Evolutionary conservation across 2,329 filamentous ascomycete species (phyloP).

Genomic region (Blastomyces gilchristii): DNA sequence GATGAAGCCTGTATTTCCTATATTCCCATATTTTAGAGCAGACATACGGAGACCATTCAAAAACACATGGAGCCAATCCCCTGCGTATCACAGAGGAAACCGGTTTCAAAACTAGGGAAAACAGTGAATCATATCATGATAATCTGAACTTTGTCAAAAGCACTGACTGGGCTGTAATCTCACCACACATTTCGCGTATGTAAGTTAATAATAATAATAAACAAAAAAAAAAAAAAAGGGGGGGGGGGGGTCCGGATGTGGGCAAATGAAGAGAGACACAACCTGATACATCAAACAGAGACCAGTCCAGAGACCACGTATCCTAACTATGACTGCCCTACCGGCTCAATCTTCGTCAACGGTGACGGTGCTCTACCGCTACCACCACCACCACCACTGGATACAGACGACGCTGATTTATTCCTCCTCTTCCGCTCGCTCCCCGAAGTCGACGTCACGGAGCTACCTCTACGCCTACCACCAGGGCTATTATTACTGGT

Average conservation of each 20-base stretch:
- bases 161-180: too few species aligned
- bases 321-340: background rate
- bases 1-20: too few species aligned
- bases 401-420: constrained; percentile 6
- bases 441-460: constrained; percentile 22
- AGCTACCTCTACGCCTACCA: constrained; percentile 30
- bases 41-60: too few species aligned
- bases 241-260: too few species aligned
- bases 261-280: background rate
- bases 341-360: constrained; percentile 10
- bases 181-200: background rate
- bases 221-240: background rate
- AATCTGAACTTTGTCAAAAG: too few species aligned
- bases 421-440: constrained; percentile 19
- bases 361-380: constrained; percentile 12
- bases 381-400: constrained; percentile 2
- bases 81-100: too few species aligned
- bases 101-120: too few species aligned
- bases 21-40: too few species aligned
- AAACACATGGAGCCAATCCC: too few species aligned
- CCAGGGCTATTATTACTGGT: constrained; percentile 19
- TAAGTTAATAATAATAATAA: background rate
- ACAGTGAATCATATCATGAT: too few species aligned
- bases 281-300: background rate
- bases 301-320: background rate